Evolutionary conservation across 164 flowering plant genomes (phyloP).

Genomic region (Umbilicus rupestris): DNA sequence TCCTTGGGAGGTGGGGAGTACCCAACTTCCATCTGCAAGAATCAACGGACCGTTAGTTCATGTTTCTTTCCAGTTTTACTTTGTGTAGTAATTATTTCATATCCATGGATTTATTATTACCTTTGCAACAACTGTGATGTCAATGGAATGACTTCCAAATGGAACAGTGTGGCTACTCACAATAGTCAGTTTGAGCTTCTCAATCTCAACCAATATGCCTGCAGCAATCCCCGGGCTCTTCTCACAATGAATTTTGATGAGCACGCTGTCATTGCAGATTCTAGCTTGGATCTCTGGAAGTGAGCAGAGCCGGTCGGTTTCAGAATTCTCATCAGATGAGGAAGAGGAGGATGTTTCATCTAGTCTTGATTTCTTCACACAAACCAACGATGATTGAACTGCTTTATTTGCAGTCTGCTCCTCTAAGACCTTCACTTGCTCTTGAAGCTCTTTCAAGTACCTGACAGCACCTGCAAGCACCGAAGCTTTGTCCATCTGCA

Average conservation of each 20-base stretch:
- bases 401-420: slow-evolving; percentile 50
- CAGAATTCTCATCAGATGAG: slow-evolving; percentile 32
- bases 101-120: not conserved
- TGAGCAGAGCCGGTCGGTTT: not conserved
- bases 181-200: slow-evolving; percentile 25
- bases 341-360: slow-evolving; percentile 40
- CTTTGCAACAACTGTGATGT: slow-evolving; percentile 8
- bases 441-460: slow-evolving; percentile 73
- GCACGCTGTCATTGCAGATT: slow-evolving; percentile 23
- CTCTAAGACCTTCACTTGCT: slow-evolving; percentile 51
- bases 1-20: no score
- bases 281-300: slow-evolving; percentile 33
- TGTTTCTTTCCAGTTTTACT: no score
- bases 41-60: no score
- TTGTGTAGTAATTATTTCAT: no score
- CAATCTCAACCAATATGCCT: slow-evolving; percentile 23
- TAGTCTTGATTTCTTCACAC: slow-evolving; percentile 42
- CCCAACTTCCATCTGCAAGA: no score
- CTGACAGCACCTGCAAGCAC: slow-evolving; percentile 77
- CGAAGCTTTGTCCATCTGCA: slow-evolving; percentile 87
- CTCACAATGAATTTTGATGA: slow-evolving; percentile 30
- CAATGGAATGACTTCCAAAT: slow-evolving; percentile 29
- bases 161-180: slow-evolving; percentile 24
- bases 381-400: slow-evolving; percentile 54
- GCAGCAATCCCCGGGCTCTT: slow-evolving; percentile 21